Base-by-base conservation (phyloP, 176 grass and related monocot genomes). In the Saccharum officinarum region DNA sequence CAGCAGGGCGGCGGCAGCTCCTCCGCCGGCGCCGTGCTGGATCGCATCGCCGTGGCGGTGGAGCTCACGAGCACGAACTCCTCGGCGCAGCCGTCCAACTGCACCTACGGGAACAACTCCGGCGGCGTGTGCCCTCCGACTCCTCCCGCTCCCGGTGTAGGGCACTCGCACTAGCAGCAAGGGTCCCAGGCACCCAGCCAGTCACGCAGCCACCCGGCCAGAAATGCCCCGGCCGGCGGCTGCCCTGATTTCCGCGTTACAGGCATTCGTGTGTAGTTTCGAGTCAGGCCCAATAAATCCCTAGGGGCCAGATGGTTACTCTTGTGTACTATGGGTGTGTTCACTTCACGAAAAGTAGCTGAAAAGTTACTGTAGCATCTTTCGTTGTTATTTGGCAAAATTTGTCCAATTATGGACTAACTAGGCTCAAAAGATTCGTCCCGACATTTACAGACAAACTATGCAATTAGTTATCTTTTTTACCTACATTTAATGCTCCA, bases 81-180 rank as follows among this genome's bases (percentile, higher is more conserved):
- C 5, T 78, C 84, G 10, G 80, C 88, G 25, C 79, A 90, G 67
- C 57, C 88, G 57, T 90, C 88, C 54, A 83, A 68, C 28, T 87
- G 88, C 84, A 90, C 88, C 44, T 90, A 86, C 84, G 88, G 83
- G 34, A 55, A 78, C 55, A 85, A 83, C 67, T 20, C 28, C 44
- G 73, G 73, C 66, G 88, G 88, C 17, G 37, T 68, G 76, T 89
- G 87, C 69, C 82, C 87, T 46, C 87, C 82, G 1, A 76, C 36
- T 69, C 78, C 14, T 0, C 69, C 41, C 0, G 2, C 71, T 30
- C 23, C 61, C 0, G 55, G 45, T 66, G 5, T 34, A 0, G 36
- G 10, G 0, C 62, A 54, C 60, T 68, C 67, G 59, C 28, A 30
- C 7, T 3, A 14, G 15, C 67, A 12, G 17, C 17, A 15, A 50